Evolutionary conservation across 371 early-diverging fungal species (phyloP), one percentile per base, ranked within the genome.

Genomic region (Basidiobolus meristosporus): DNA sequence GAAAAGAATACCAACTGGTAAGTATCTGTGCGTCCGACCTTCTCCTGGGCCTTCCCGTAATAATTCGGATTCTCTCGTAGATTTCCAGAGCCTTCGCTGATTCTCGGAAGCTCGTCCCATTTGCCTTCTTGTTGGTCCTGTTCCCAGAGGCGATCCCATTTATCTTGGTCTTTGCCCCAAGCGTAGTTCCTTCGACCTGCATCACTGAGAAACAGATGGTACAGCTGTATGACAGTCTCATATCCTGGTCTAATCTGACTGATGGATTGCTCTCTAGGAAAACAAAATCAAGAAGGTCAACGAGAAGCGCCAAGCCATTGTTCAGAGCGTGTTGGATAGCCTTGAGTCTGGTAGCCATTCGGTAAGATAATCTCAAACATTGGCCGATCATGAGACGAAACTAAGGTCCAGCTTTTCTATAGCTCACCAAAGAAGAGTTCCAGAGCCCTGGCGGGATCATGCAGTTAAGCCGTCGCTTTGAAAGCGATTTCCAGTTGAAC

Each of bases 111-210:
- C 36, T 72, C 38, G 57, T 72, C 40, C 76, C 76, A 7, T 75
- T 75, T 52, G 70, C 60, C 1, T 21, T 68, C 14, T 49, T 69
- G 7, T 60, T 75, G 37, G 12, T 59, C 19, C 51, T 75, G 16
- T 53, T 72, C 1, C 68, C 72, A 17, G 75, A 75, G 59, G 65
- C 69, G 56, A 71, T 75, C 43, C 75, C 75, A 10, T 52, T 75
- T 36, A 47, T 62, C 33, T 63, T 75, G 20, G 60, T 68, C 18
- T 71, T 64, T 44, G 64, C 57, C 4, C 75, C 75, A 23, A 59
- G 61, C 18, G 52, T 70, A 47, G 57, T 75, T n/a, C 75, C 75
- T 28, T 62, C 69, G 29, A 75, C 75, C 7, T 71, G 72, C 47
- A 45, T 75, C n/a, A 65, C 62, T 17, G 59, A 59, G 1, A 42